These are phyloP conservation scores for Marsdenia floribunda DNA, from an alignment of 257 asterid genomes.

Conservation along the genomic window DNA sequence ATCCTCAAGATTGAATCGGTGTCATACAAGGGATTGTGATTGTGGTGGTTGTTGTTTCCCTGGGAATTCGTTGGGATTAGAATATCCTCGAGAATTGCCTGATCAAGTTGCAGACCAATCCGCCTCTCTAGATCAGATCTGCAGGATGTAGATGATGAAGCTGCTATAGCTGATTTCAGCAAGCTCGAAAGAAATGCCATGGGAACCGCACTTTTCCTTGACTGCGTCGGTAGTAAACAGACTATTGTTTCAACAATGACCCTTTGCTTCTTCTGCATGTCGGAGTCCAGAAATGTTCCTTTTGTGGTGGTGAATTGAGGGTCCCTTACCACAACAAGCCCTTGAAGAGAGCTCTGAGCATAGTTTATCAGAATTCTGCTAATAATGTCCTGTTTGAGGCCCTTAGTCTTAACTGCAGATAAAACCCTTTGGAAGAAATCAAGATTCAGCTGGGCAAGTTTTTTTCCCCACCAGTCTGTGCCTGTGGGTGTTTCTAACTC, in stretches of 20 bases:
- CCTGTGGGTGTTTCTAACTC: slow-evolving; percentile 46
- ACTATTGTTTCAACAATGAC: slow-evolving; percentile 57
- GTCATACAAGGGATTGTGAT: slow-evolving; percentile 58
- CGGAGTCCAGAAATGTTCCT: slow-evolving; percentile 43
- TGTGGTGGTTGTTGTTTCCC: slow-evolving; percentile 30
- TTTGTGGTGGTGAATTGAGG: slow-evolving; percentile 33
- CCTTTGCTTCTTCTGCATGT: slow-evolving; percentile 64
- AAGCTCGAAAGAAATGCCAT: slow-evolving; percentile 84
- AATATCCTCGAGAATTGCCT: slow-evolving; percentile 89
- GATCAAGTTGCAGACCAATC: slow-evolving; percentile 82
- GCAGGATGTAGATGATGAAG: slow-evolving; percentile 67
- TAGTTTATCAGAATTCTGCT: slow-evolving; percentile 70
- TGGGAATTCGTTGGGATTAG: slow-evolving; percentile 55
- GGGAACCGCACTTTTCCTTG: slow-evolving; percentile 80
- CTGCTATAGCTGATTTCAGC: slow-evolving; percentile 61
- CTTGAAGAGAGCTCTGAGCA: slow-evolving; percentile 71
- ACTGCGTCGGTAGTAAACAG: slow-evolving; percentile 61
- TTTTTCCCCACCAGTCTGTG: slow-evolving; percentile 84
- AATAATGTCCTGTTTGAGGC: slow-evolving; percentile 77
- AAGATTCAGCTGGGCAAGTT: slow-evolving; percentile 49
- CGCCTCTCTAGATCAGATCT: slow-evolving; percentile 83
- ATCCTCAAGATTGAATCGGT: slow-evolving; percentile 63
- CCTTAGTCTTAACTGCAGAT: slow-evolving; percentile 66
- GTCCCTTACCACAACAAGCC: slow-evolving; percentile 48
- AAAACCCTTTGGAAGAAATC: slow-evolving; percentile 75